Percentiles rank a stretch among this genome's conserved stretches.
Evolutionary conservation across 768 basidiomycete genomes (phyloP).

Genomic region (Boletus coccyginus): DNA sequence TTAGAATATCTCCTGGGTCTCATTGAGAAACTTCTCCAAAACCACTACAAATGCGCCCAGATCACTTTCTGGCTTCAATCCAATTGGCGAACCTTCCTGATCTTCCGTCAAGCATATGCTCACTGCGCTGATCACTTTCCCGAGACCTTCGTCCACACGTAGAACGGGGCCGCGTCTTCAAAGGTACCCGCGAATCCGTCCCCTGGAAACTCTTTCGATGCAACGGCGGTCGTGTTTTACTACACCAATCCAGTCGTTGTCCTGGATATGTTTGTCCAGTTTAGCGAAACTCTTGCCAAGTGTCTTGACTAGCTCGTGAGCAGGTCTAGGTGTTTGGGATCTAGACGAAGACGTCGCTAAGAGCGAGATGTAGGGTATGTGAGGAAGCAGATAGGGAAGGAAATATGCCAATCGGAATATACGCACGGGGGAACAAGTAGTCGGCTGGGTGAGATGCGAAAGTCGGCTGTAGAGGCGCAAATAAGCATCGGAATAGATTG

Average conservation of each 20-base stretch:
- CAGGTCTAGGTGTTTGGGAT: constrained; percentile 81
- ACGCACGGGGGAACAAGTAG: constrained; percentile 57
- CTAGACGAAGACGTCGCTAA: constrained; percentile 89
- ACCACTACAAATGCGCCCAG: too few species aligned
- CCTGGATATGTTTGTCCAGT: constrained; percentile 60
- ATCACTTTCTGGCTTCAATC: too few species aligned
- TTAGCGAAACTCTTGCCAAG: constrained; percentile 73
- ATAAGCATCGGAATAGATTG: constrained; percentile 1
- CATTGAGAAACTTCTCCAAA: too few species aligned
- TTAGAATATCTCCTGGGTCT: too few species aligned
- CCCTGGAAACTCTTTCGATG: constrained; percentile 35
- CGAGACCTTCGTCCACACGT: too few species aligned
- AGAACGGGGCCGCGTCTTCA: constrained; percentile 54
- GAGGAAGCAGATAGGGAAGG: constrained; percentile 48
- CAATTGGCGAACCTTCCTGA: too few species aligned
- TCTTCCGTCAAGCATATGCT: too few species aligned
- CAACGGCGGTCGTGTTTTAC: constrained; percentile 57
- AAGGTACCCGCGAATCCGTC: constrained; percentile 60
- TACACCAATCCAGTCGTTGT: constrained; percentile 66
- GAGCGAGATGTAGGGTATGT: constrained; percentile 51
- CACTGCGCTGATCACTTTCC: too few species aligned
- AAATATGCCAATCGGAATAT: constrained; percentile 83
- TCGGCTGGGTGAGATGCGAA: constrained; percentile 68
- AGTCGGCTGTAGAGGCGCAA: constrained; percentile 54
- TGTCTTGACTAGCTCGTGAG: constrained; percentile 73